Base-by-base conservation (phyloP, 495 filamentous ascomycete species). In the Penicillium pulvis region DNA sequence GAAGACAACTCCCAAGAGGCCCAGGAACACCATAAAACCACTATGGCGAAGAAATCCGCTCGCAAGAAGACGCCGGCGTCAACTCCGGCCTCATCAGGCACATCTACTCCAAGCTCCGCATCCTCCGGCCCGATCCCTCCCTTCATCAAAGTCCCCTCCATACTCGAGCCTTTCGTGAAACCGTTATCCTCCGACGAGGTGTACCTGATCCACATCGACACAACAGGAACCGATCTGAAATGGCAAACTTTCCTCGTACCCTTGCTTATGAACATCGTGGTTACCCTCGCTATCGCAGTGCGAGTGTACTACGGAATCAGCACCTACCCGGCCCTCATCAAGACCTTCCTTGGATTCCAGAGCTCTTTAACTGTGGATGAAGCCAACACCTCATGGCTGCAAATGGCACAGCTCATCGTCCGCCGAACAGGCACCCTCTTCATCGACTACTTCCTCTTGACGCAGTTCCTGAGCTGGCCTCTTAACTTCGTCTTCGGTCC, bases 151-250 rank as follows among this genome's bases (percentile, higher is more conserved):
- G 84, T 84, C 0, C 83, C 90, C 4, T 53, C 79, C 23, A 66
- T 73, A 20, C 81, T 93, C 41, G 53, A 78, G 14, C 81, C 87
- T 19, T 84, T 93, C 71, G 77, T 87, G 66, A 59, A 78, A 39
- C 81, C 77, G 20, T 82, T 93, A 60, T 78, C 83, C 60, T 72
- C 77, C 26, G 64, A 79, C 23, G 82, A 89, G 68, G 78, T 93
- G 68, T 94, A 96, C 80, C 83, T 96, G 60, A 78, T 85, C 26
- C 89, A 92, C 76, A 76, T 93, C 75, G 91, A 96, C 78, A 75
- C 64, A 39, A 83, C 86, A 43, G 82, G 81, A 0, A 62, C 60
- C 24, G 75, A 77, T 30, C 83, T 89, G 78, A 96, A 95, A 74
- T 80, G 79, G 58, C 87, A 89, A 62, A 84, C 91, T 68, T 96